Evolutionary conservation across 2,329 filamentous ascomycete genomes (phyloP).

Genomic region (Penicillium sp.): DNA sequence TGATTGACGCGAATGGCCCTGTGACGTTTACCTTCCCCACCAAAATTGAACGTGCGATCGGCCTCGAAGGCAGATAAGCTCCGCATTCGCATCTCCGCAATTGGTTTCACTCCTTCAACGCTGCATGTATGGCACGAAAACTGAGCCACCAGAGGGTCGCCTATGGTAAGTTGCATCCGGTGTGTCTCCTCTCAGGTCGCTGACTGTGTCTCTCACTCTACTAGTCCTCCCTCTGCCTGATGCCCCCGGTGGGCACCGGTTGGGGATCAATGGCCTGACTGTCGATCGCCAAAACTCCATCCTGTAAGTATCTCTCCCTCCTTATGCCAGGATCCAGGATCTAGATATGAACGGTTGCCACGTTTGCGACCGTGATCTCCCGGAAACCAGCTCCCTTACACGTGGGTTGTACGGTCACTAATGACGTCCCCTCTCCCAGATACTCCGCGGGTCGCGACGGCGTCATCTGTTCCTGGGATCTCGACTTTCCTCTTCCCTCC

Average conservation of each 20-base stretch:
- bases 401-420: constrained; percentile 22
- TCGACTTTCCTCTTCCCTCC: constrained; percentile 48
- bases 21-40: constrained; percentile 26
- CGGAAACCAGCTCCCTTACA: neutral
- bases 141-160: constrained; percentile 66
- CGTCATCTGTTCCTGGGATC: constrained; percentile 92
- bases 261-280: constrained; percentile 92
- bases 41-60: constrained; percentile 24
- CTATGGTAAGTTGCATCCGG: constrained; percentile 55
- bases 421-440: constrained; percentile 49
- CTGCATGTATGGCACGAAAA: constrained; percentile 62
- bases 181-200: neutral
- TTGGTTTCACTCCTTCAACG: constrained; percentile 21
- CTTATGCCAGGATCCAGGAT: neutral
- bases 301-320: constrained; percentile 61
- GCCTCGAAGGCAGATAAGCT: constrained; percentile 31
- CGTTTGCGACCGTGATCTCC: neutral
- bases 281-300: constrained; percentile 81
- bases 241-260: constrained; percentile 78
- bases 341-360: neutral
- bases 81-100: constrained; percentile 33
- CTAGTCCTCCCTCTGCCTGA: constrained; percentile 71
- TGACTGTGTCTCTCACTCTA: constrained; percentile 10
- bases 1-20: neutral
- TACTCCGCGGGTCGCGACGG: constrained; percentile 96